phyloP scores from a whole-genome alignment of 73 alveolate genomes.

The Strombidium stylifer region DNA sequence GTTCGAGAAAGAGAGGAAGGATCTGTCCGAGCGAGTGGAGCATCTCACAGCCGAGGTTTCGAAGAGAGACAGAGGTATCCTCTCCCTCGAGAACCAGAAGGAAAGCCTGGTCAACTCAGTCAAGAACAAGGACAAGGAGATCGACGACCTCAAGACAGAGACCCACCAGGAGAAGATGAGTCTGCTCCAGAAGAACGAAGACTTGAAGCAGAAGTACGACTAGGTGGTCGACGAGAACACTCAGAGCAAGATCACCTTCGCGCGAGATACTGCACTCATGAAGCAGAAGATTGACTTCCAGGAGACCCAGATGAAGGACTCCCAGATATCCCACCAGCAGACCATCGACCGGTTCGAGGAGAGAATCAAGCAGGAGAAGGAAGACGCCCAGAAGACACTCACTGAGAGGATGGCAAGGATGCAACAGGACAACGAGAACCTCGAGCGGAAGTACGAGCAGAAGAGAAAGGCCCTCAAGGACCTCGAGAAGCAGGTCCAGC shows the following conservation, averaged over 20 bases:
- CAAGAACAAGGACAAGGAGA: slow-evolving; percentile 15
- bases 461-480: slow-evolving; percentile 63
- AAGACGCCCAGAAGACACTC: slow-evolving; percentile 25
- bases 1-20: slow-evolving; percentile 47
- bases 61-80: slow-evolving; percentile 43
- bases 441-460: slow-evolving; percentile 48
- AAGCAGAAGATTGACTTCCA: slow-evolving; percentile 13
- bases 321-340: slow-evolving; percentile 10
- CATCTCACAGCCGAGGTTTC: slow-evolving; percentile 26
- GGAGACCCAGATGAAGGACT: slow-evolving; percentile 32
- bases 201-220: slow-evolving; percentile 6
- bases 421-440: slow-evolving; percentile 28
- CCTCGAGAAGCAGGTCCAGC: slow-evolving; percentile 25
- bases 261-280: slow-evolving; percentile 41
- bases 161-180: slow-evolving; percentile 5
- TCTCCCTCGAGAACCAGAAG: slow-evolving; percentile 50
- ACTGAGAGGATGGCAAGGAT: slow-evolving; percentile 30
- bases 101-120: slow-evolving; percentile 32
- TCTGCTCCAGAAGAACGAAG: slow-evolving; percentile 20
- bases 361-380: slow-evolving; percentile 25
- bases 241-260: slow-evolving; percentile 29
- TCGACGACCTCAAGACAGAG: slow-evolving; percentile 34
- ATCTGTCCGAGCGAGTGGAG: slow-evolving; percentile 32
- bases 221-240: slow-evolving; percentile 35
- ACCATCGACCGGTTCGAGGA: slow-evolving; percentile 31